Conservation (phyloP, 352 stramenopile species). For the Thalassiosira sp. region DNA sequence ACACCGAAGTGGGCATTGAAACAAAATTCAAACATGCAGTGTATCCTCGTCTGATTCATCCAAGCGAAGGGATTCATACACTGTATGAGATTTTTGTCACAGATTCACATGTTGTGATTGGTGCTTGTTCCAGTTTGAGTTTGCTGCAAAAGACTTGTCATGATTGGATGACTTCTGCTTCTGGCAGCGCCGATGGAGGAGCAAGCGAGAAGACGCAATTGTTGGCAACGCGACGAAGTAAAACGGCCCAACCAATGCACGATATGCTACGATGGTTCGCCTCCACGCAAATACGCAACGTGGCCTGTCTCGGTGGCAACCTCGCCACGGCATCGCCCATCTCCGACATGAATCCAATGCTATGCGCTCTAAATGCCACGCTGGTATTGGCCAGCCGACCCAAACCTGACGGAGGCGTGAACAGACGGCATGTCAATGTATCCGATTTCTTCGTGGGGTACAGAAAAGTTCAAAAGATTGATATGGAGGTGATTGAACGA, state of each 20-base stretch:
- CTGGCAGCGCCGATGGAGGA: background rate
- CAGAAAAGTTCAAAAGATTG: conserved; percentile 88
- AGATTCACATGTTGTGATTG: conserved; percentile 14
- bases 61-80: conserved; percentile 28
- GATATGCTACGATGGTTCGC: conserved; percentile 96
- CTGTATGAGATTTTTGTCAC: conserved; percentile 34
- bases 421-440: conserved; percentile 73
- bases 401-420: conserved; percentile 50
- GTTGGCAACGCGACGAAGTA: no score
- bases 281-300: conserved; percentile 96
- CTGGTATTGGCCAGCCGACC: conserved; percentile 32
- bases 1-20: conserved; percentile 96
- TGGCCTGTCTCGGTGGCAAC: conserved; percentile 94
- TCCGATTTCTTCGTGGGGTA: conserved; percentile 95
- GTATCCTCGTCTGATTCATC: conserved; percentile 36
- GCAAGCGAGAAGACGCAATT: conserved; percentile 12
- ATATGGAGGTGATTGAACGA: conserved; percentile 89
- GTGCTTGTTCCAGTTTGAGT: conserved; percentile 33
- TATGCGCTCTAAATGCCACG: conserved; percentile 68
- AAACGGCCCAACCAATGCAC: conserved; percentile 70
- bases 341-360: conserved; percentile 95
- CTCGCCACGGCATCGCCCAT: conserved; percentile 96
- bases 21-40: conserved; percentile 91
- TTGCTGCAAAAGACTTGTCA: conserved; percentile 72
- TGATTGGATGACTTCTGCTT: conserved; percentile 32